Percentiles rank a stretch among this genome's conserved stretches.
phyloP scores from a whole-genome alignment of 2,329 filamentous ascomycete genomes.

The Lasiodiplodia citricola region DNA sequence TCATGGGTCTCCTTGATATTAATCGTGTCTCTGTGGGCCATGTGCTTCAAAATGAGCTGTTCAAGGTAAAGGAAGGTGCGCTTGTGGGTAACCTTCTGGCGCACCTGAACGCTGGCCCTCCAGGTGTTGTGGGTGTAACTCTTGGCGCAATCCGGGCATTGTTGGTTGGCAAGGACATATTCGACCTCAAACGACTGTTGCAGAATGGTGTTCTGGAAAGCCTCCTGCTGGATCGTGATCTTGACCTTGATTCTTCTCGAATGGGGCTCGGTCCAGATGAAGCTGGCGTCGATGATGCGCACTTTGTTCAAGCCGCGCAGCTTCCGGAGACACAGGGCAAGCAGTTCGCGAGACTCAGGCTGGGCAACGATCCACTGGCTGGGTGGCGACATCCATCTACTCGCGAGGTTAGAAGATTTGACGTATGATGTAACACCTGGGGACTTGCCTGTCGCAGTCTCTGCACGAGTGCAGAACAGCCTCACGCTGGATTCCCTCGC shows the following conservation, averaged over 20 bases:
- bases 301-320: conserved; percentile 86
- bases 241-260: conserved; percentile 92
- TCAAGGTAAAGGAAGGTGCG: conserved; percentile 83
- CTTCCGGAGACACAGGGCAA: conserved; percentile 90
- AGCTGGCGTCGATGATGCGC: conserved; percentile 91
- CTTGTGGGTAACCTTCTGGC: conserved; percentile 97
- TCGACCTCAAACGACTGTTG: conserved; percentile 96
- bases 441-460: conserved; percentile 73
- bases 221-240: conserved; percentile 84
- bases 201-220: conserved; percentile 70
- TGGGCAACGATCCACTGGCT: conserved; percentile 82
- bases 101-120: conserved; percentile 90
- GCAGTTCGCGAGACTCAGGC: conserved; percentile 87
- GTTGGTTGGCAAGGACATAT: conserved; percentile 87
- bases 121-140: conserved; percentile 96
- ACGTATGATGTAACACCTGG: conserved; percentile 2
- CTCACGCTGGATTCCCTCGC: conserved; percentile 87
- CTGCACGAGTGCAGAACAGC: conserved; percentile 87
- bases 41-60: conserved; percentile 94
- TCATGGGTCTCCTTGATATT: conserved; percentile 98
- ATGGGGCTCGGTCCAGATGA: conserved; percentile 98
- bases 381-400: conserved; percentile 81
- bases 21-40: conserved; percentile 88
- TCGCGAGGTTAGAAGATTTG: conserved; percentile 9
- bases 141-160: conserved; percentile 94